Conservation (phyloP, 495 filamentous ascomycete genomes). For the Hypoxylon cercidicola region DNA sequence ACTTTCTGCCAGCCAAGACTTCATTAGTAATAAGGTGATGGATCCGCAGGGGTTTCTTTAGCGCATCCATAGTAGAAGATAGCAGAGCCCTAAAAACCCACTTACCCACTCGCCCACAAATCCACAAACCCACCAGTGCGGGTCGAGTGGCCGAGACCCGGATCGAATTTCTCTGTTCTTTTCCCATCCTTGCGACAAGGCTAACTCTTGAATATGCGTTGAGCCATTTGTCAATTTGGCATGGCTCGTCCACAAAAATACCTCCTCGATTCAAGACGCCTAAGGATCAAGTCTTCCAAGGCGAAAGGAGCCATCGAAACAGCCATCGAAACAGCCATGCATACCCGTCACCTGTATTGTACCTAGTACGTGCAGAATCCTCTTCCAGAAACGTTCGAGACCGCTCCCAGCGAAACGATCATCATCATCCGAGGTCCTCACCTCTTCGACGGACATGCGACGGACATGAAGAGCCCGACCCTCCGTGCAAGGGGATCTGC, state of each 20-base stretch:
- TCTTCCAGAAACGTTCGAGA: neutral
- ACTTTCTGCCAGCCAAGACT: neutral
- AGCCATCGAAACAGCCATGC: conserved; percentile 1
- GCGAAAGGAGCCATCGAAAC: too few species aligned
- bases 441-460: conserved; percentile 18
- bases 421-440: conserved; percentile 1
- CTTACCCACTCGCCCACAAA: too few species aligned
- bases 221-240: conserved; percentile 23
- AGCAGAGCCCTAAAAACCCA: too few species aligned
- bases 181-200: conserved; percentile 6
- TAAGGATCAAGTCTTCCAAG: too few species aligned
- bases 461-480: conserved; percentile 11
- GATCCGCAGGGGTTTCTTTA: neutral
- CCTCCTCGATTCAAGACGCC: neutral
- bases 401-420: too few species aligned
- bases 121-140: conserved; percentile 19
- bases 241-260: conserved; percentile 11
- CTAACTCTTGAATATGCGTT: conserved; percentile 17
- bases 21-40: conserved; percentile 18
- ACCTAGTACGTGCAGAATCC: conserved; percentile 18
- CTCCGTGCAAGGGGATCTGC: conserved; percentile 22
- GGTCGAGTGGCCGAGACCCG: conserved; percentile 26
- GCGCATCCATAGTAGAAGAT: neutral
- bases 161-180: conserved; percentile 10
- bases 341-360: conserved; percentile 1